Base-by-base conservation (phyloP, 441 rosid genomes). In the Lepidium campestre region DNA sequence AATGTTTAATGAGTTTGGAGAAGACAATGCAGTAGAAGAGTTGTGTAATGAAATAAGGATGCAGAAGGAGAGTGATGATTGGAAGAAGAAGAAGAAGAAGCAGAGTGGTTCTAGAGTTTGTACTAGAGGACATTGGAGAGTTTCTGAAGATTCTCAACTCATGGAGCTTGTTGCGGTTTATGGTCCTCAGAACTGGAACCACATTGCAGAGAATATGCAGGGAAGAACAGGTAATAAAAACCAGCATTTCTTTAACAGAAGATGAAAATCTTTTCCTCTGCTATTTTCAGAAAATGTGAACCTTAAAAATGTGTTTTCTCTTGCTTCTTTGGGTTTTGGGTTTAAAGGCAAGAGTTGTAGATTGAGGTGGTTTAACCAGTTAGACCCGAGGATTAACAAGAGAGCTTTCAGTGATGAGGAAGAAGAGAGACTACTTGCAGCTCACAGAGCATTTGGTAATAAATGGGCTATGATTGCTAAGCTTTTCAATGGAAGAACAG, bases 171-270 rank as follows among this genome's bases (percentile, higher is more conserved):
- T 90, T 53, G 73, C 88, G 1, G 72, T 82, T 60, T 78, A 83
- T 49, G 97, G 97, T 20, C 95, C 95, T 64, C 89, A 88, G 58
- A 88, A 90, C 73, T 88, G 97, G 97, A 90, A 88, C 64, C 77
- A 78, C 41, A 86, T 88, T 52, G 95, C 95, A 45, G 87, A 84
- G 62, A 90, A 82, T 69, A 57, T 90, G 67, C 78, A 79, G 75
- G 95, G 97, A 74, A 82, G 97, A 85, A 88, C 95, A 75, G 95
- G 97, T 90, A 65, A 22, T 0, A 47, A 5, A 45, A 46, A 36
- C 25, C 18, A 0, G 9, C 25, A 12, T 52, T 0, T 44, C 15
- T 50, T 23, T 31, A 13, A 47, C 19, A 27, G 22, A 62, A 23
- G 7, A 41, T 31, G 9, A 22, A 22, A 40, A 55, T 40, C 52